phyloP scores from a whole-genome alignment of 2,329 filamentous ascomycete species.

The Cytospora mali region DNA sequence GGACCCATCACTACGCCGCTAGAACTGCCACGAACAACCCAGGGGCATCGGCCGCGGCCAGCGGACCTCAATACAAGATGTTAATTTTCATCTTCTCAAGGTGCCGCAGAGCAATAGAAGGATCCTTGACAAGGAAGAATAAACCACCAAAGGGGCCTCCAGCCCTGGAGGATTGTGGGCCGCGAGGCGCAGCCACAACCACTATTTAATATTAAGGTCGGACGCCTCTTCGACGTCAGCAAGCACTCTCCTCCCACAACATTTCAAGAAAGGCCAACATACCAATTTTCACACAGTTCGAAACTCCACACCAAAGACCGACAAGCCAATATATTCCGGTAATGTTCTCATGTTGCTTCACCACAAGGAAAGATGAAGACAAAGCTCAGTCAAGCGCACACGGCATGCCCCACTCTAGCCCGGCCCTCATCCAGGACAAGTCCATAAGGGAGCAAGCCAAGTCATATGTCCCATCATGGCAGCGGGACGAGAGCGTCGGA shows the following conservation, averaged over 20 bases:
- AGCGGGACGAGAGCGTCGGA: neutral
- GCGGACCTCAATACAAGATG: neutral
- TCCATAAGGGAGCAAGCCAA: constrained; percentile 8
- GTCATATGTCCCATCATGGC: constrained; percentile 11
- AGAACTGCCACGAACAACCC: neutral
- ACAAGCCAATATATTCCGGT: no score
- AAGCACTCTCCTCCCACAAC: neutral
- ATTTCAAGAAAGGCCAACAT: neutral
- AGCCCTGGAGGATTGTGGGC: constrained; percentile 2
- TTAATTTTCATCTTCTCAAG: neutral
- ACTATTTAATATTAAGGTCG: neutral
- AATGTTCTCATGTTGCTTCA: constrained; percentile 17
- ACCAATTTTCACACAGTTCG: neutral
- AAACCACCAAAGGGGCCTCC: neutral
- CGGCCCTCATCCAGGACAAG: neutral
- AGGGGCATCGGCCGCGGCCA: neutral
- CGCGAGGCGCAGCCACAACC: neutral
- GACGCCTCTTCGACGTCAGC: neutral
- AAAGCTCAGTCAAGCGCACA: neutral
- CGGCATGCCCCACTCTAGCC: neutral
- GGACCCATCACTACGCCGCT: neutral
- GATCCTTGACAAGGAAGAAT: neutral
- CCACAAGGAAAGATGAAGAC: neutral
- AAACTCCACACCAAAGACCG: neutral
- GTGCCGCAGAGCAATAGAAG: neutral